phyloP scores from a whole-genome alignment of 257 asterid species.

The Handroanthus guayacan region DNA sequence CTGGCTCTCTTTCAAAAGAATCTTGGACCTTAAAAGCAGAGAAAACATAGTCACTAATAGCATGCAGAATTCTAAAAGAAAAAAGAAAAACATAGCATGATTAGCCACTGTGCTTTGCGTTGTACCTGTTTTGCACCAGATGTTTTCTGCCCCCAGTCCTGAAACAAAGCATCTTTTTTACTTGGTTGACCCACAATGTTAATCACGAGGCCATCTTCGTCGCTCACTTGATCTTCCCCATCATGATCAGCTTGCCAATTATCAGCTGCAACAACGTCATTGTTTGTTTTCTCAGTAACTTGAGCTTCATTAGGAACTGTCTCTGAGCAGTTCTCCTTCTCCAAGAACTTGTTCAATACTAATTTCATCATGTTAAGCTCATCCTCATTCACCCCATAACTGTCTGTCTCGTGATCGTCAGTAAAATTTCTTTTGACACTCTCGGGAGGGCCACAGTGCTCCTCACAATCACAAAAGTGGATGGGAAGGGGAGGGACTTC shows the following conservation, averaged over 20 bases:
- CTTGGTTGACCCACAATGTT: slow-evolving; percentile 59
- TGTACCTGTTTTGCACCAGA: slow-evolving; percentile 53
- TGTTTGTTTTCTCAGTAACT: slow-evolving; percentile 35
- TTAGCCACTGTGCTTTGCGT: slow-evolving; percentile 3
- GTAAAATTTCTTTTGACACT: slow-evolving; percentile 38
- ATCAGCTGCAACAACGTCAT: slow-evolving; percentile 39
- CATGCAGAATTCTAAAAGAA: slow-evolving; percentile 13
- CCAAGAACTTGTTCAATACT: slow-evolving; percentile 69
- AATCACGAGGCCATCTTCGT: slow-evolving; percentile 75
- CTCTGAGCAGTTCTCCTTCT: slow-evolving; percentile 49
- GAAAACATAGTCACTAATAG: slow-evolving; percentile 2
- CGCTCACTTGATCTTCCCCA: slow-evolving; percentile 57
- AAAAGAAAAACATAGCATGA: background rate
- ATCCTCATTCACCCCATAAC: slow-evolving; percentile 64
- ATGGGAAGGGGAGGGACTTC: slow-evolving; percentile 72
- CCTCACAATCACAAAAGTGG: slow-evolving; percentile 90
- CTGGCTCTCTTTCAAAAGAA: slow-evolving; percentile 34
- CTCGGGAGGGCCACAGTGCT: slow-evolving; percentile 62
- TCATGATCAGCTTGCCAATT: slow-evolving; percentile 42
- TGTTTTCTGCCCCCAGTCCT: slow-evolving; percentile 45
- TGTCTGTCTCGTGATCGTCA: slow-evolving; percentile 44
- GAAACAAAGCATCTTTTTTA: slow-evolving; percentile 41
- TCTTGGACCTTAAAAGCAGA: slow-evolving; percentile 43
- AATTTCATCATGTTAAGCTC: slow-evolving; percentile 79
- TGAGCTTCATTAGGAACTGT: slow-evolving; percentile 33